A percentile compares a stretch with the other conserved stretches of the same genome.
These are phyloP conservation scores for Tylopilus plumbeoviolaceoides DNA, from an alignment of 768 basidiomycete genomes.

Conservation along the genomic window DNA sequence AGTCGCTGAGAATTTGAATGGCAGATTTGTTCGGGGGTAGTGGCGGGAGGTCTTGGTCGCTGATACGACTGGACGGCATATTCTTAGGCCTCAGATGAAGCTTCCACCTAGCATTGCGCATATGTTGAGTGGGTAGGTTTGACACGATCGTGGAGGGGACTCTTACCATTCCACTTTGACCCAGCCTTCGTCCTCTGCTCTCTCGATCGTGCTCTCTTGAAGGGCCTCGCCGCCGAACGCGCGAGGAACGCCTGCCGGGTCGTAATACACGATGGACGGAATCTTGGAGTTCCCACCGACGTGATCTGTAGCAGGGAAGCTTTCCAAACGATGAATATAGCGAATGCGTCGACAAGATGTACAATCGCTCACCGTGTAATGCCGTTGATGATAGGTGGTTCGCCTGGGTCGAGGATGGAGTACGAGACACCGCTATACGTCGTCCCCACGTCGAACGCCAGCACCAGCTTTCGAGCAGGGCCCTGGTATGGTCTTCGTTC, in stretches of 20 bases:
- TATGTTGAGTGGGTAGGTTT: slow-evolving; percentile 4
- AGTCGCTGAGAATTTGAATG: slow-evolving; percentile 45
- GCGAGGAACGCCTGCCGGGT: slow-evolving; percentile 33
- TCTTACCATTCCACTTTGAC: slow-evolving; percentile 30
- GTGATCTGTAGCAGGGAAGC: slow-evolving; percentile 45
- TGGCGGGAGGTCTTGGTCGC: slow-evolving; percentile 34
- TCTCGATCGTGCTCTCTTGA: slow-evolving; percentile 35
- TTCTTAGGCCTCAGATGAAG: slow-evolving; percentile 32
- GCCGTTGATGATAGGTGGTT: slow-evolving; percentile 20
- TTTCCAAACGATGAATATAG: slow-evolving; percentile 18
- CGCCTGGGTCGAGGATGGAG: slow-evolving; percentile 29
- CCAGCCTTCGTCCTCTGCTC: slow-evolving; percentile 37
- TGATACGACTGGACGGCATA: slow-evolving; percentile 19
- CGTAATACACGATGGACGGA: slow-evolving; percentile 47
- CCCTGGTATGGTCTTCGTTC: slow-evolving; percentile 39
- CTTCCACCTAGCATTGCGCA: slow-evolving; percentile 28
- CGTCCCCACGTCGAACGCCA: slow-evolving; percentile 52
- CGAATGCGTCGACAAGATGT: not conserved
- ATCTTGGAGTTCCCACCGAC: slow-evolving; percentile 49
- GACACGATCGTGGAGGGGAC: not conserved
- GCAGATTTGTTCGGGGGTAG: slow-evolving; percentile 42
- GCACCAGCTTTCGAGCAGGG: slow-evolving; percentile 37
- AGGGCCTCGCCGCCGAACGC: slow-evolving; percentile 46
- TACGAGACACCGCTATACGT: slow-evolving; percentile 50
- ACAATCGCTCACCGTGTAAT: slow-evolving; percentile 21